Evolutionary conservation across 805 yeast genomes (phyloP).

Genomic region (Kazachstania viticola): DNA sequence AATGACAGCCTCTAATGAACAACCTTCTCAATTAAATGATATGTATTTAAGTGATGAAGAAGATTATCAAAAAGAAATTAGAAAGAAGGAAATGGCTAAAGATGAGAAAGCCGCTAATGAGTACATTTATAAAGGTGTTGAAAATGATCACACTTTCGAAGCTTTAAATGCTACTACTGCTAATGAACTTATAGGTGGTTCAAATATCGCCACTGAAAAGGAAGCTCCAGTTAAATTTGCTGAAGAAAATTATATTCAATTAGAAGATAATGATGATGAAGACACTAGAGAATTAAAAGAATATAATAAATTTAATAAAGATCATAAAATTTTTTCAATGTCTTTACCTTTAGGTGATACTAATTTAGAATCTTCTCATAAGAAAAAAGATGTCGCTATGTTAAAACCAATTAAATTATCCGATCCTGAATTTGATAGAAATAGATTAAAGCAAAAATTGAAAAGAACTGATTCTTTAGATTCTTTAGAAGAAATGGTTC

Average conservation of each 20-base stretch:
- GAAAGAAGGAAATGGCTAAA: not conserved
- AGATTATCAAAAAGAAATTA: not conserved
- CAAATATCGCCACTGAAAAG: constrained; percentile 2
- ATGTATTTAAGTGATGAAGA: not conserved
- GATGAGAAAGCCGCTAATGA: constrained; percentile 1
- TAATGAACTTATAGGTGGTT: constrained; percentile 8
- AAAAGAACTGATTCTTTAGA: constrained; percentile 45
- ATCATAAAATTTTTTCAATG: constrained; percentile 28
- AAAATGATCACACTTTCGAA: constrained; percentile 5
- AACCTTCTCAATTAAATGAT: constrained; percentile 3
- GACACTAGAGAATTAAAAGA: constrained; percentile 7
- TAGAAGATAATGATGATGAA: constrained; percentile 6
- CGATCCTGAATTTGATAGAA: not conserved
- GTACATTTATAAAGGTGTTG: constrained; percentile 4
- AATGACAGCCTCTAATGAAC: not conserved
- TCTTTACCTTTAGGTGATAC: constrained; percentile 31
- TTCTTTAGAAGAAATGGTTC: constrained; percentile 51
- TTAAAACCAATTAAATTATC: constrained; percentile 8
- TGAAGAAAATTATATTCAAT: constrained; percentile 3
- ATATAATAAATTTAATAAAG: constrained; percentile 4
- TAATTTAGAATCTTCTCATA: constrained; percentile 1
- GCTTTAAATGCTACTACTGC: constrained; percentile 4
- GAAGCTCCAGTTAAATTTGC: not conserved
- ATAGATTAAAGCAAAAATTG: constrained; percentile 21
- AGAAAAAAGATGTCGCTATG: constrained; percentile 3